Evolutionary conservation across 2,329 filamentous ascomycete species (phyloP).

Genomic region (Aurifilum marmelostoma): DNA sequence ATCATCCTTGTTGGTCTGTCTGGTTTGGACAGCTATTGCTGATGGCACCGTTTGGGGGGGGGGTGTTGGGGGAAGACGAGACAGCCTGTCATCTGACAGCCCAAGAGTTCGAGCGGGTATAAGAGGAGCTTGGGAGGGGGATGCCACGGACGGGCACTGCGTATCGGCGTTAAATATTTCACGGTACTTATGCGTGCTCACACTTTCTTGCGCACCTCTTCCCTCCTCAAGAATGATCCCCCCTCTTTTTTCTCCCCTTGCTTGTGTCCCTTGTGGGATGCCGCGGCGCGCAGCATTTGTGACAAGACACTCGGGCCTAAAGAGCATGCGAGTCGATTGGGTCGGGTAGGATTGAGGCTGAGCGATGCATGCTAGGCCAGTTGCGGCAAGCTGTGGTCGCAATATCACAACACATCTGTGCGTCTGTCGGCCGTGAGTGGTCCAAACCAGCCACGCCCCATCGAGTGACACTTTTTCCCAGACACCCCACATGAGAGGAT

Average conservation of each 20-base stretch:
- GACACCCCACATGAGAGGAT: slow-evolving; percentile 2
- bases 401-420: slow-evolving; percentile 5
- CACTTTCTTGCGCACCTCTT: neutral
- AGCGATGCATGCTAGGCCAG: slow-evolving; percentile 3
- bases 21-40: neutral
- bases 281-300: neutral
- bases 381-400: slow-evolving; percentile 10
- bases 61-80: neutral
- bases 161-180: neutral
- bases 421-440: slow-evolving; percentile 2
- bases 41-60: no score
- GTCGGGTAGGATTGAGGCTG: slow-evolving; percentile 18
- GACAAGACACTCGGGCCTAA: neutral
- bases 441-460: neutral
- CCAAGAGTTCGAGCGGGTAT: neutral
- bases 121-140: neutral
- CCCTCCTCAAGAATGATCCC: neutral
- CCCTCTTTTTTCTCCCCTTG: neutral
- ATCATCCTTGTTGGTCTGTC: neutral
- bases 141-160: neutral
- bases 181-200: neutral
- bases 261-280: slow-evolving; percentile 1
- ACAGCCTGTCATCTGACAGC: neutral
- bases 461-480: neutral
- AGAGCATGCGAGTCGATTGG: neutral